Evolutionary conservation across 306 rosid species (phyloP).

Genomic region (Vigna nakashimae): DNA sequence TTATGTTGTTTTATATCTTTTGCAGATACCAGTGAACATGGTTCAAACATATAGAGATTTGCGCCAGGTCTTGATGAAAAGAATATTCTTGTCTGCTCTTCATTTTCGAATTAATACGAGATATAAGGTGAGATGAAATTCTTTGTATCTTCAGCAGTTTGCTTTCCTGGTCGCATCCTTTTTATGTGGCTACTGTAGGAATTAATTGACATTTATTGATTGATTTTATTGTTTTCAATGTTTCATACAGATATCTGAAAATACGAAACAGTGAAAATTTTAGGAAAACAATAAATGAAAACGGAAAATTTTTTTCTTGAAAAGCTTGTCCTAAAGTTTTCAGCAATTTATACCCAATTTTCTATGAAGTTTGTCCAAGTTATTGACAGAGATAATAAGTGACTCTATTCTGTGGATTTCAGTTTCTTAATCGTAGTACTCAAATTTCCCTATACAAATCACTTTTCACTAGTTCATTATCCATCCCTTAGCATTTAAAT

Average conservation of each 20-base stretch:
- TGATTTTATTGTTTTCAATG: conserved; percentile 9
- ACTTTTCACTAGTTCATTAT: conserved; percentile 1
- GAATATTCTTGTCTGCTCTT: conserved; percentile 96
- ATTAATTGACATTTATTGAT: conserved; percentile 5
- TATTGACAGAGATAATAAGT: conserved; percentile 22
- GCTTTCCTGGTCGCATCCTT: conserved; percentile 25
- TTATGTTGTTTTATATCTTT: conserved; percentile 29
- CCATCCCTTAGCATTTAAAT: conserved; percentile 37
- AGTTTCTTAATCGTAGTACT: background rate
- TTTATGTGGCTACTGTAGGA: conserved; percentile 14
- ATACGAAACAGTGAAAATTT: background rate
- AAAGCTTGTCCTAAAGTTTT: background rate
- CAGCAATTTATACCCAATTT: background rate
- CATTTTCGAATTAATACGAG: conserved; percentile 97
- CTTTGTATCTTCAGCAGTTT: conserved; percentile 12
- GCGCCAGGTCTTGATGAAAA: conserved; percentile 95
- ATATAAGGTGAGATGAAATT: conserved; percentile 78
- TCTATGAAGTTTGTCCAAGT: conserved; percentile 28
- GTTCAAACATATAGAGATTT: conserved; percentile 87
- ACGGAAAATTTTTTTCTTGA: background rate
- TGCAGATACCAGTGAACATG: conserved; percentile 95
- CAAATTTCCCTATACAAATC: conserved; percentile 22
- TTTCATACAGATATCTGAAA: background rate
- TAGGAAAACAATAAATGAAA: background rate
- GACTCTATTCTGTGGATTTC: conserved; percentile 17